Evolutionary conservation across 345 rosid genomes (phyloP).

Genomic region (Populus alba): DNA sequence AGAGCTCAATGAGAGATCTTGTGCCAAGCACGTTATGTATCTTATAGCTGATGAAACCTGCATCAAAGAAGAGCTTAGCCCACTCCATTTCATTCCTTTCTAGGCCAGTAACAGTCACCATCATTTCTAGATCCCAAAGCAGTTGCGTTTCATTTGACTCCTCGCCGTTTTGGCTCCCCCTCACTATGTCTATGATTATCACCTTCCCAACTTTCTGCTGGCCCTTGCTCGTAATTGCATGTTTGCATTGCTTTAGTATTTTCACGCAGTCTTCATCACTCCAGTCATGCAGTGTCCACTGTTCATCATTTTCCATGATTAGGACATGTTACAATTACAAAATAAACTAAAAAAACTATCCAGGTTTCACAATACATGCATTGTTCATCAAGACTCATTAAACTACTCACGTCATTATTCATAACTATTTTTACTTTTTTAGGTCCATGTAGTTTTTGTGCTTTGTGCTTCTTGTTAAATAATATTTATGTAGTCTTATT

Average conservation of each 20-base stretch:
- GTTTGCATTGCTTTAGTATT: conserved; percentile 1
- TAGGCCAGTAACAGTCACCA: background rate
- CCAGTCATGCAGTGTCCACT: conserved; percentile 13
- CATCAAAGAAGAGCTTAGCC: conserved; percentile 24
- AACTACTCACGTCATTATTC: too few species aligned
- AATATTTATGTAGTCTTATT: too few species aligned
- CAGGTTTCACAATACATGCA: too few species aligned
- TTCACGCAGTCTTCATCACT: background rate
- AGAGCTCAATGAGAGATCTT: conserved; percentile 28
- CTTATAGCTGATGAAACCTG: conserved; percentile 30
- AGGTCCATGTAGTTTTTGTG: too few species aligned
- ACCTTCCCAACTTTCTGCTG: background rate
- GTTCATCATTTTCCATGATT: background rate
- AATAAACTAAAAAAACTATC: too few species aligned
- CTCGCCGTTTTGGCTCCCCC: background rate
- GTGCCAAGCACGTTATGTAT: conserved; percentile 11
- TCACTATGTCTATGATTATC: conserved; percentile 1
- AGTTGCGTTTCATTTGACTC: conserved; percentile 14
- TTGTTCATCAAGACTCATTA: too few species aligned
- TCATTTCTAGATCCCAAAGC: conserved; percentile 15
- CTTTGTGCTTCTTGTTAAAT: too few species aligned
- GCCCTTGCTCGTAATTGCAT: background rate
- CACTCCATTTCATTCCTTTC: conserved; percentile 31
- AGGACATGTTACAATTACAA: too few species aligned
- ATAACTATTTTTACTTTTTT: too few species aligned